Percentiles rank a stretch among this genome's conserved stretches.
Evolutionary conservation across 1,139 yeast genomes (phyloP).

Genomic region (Debaryomyces subglobosus): DNA sequence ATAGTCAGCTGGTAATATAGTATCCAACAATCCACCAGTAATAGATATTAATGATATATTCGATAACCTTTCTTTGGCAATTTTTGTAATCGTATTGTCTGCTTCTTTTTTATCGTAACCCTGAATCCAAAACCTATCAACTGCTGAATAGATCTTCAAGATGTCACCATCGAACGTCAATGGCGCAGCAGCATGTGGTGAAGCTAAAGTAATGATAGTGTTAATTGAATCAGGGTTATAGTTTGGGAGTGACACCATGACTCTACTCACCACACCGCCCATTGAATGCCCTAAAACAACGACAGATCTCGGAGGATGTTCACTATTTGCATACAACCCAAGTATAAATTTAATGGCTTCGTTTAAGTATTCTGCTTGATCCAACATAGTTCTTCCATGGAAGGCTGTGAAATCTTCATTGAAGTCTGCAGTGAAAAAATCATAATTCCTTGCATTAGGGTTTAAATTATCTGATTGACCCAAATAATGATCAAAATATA

Average conservation of each 20-base stretch:
- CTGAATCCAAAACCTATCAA: slow-evolving; percentile 80
- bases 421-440: slow-evolving; percentile 88
- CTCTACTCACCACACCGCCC: slow-evolving; percentile 94
- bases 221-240: slow-evolving; percentile 73
- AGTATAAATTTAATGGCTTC: slow-evolving; percentile 83
- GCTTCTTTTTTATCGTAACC: slow-evolving; percentile 41
- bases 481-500: slow-evolving; percentile 42
- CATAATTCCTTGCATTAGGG: slow-evolving; percentile 51
- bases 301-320: slow-evolving; percentile 65
- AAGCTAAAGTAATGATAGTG: slow-evolving; percentile 82
- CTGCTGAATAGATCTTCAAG: slow-evolving; percentile 68
- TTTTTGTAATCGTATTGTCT: slow-evolving; percentile 15
- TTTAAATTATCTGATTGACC: slow-evolving; percentile 22
- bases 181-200: slow-evolving; percentile 95
- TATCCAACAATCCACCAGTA: slow-evolving; percentile 88
- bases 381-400: slow-evolving; percentile 90
- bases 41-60: slow-evolving; percentile 70
- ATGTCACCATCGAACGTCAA: slow-evolving; percentile 94
- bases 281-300: slow-evolving; percentile 89
- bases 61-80: slow-evolving; percentile 44
- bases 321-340: slow-evolving; percentile 52
- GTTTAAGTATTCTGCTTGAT: slow-evolving; percentile 91
- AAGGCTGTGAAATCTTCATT: slow-evolving; percentile 96
- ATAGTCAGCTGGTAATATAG: slow-evolving; percentile 90
- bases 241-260: slow-evolving; percentile 77